Evolutionary conservation across 768 basidiomycete genomes (phyloP).

Genomic region (Phanerodontia chrysosporium): DNA sequence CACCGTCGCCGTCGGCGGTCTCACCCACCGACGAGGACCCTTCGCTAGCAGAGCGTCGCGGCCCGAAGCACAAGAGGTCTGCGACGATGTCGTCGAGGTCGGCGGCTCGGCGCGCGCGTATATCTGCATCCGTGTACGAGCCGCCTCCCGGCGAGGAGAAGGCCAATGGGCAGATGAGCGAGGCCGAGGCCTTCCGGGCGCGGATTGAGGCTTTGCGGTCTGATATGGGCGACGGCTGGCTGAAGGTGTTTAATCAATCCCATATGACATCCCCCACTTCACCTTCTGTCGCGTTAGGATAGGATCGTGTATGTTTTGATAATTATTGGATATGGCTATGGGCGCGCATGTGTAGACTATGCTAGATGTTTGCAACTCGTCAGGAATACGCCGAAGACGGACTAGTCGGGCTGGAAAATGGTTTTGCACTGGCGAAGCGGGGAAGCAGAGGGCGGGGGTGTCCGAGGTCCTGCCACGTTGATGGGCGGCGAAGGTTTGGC

Average conservation of each 20-base stretch:
- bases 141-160: slow-evolving; percentile 31
- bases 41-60: slow-evolving; percentile 8
- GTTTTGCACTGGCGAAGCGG: background rate
- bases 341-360: background rate
- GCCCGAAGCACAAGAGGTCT: slow-evolving; percentile 16
- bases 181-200: slow-evolving; percentile 70
- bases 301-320: background rate
- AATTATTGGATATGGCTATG: background rate
- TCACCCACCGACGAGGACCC: slow-evolving; percentile 9
- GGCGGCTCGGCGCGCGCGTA: slow-evolving; percentile 44
- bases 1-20: slow-evolving; percentile 1
- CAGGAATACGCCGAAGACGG: background rate
- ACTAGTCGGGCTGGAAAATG: background rate
- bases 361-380: slow-evolving; percentile 4
- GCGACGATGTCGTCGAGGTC: slow-evolving; percentile 35
- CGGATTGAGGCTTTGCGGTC: slow-evolving; percentile 77
- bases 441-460: background rate
- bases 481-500: slow-evolving; percentile 3
- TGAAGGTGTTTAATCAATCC: slow-evolving; percentile 79
- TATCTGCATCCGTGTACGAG: slow-evolving; percentile 64
- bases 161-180: slow-evolving; percentile 34
- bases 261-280: slow-evolving; percentile 26
- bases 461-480: slow-evolving; percentile 10
- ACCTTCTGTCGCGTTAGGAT: slow-evolving; percentile 2
- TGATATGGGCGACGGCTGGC: slow-evolving; percentile 89